Percentiles rank a stretch among this genome's conserved stretches.
Evolutionary conservation across 2,329 filamentous ascomycete species (phyloP).

Genomic region (Parastagonospora nodorum): DNA sequence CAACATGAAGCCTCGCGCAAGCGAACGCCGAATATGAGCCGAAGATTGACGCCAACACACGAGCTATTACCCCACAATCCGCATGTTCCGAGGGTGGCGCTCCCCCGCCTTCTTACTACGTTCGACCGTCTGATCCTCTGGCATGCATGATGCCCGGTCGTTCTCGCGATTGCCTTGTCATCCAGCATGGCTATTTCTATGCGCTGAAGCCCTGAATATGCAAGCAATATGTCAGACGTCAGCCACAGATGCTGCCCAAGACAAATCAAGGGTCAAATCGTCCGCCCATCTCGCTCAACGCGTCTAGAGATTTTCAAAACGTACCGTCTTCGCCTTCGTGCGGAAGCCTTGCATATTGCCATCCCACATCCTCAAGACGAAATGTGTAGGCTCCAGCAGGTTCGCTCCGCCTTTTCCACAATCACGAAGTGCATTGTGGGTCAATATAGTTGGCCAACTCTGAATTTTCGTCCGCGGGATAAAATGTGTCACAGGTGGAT

Average conservation of each 20-base stretch:
- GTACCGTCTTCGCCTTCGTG: no score
- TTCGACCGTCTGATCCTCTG: conserved; percentile 35
- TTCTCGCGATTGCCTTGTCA: conserved; percentile 20
- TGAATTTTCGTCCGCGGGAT: conserved; percentile 13
- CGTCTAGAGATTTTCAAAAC: not conserved
- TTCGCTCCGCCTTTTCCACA: no score
- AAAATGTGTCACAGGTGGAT: conserved; percentile 20
- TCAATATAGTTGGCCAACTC: not conserved
- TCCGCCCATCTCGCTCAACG: conserved; percentile 11
- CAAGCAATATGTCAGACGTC: conserved; percentile 21
- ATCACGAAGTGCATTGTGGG: not conserved
- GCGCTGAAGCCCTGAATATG: conserved; percentile 25
- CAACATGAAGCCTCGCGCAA: conserved; percentile 34
- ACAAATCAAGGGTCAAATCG: conserved; percentile 14
- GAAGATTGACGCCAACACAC: conserved; percentile 26
- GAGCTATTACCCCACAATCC: conserved; percentile 47
- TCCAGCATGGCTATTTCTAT: conserved; percentile 18
- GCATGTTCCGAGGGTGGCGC: conserved; percentile 32
- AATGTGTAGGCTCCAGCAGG: no score
- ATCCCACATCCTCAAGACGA: no score
- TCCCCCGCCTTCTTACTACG: conserved; percentile 45
- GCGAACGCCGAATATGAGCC: conserved; percentile 27
- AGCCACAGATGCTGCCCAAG: conserved; percentile 21
- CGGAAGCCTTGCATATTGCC: no score
- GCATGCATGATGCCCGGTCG: conserved; percentile 43